Evolutionary conservation across 768 basidiomycete genomes (phyloP), one percentile per base, ranked within the genome.

Genomic region (Paxillus involutus): DNA sequence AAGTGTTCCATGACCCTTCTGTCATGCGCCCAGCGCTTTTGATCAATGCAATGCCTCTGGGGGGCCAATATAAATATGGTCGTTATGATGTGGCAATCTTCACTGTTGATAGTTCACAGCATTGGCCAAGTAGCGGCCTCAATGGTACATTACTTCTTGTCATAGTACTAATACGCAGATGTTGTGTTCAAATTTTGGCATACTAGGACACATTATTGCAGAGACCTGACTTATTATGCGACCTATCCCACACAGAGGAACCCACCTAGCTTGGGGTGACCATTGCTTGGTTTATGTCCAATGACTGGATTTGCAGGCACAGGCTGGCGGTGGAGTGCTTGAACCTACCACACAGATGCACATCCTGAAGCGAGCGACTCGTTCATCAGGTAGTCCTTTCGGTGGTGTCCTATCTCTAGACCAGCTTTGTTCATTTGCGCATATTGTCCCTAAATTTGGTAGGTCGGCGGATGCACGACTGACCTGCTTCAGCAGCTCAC

Each of bases 391-490:
- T 1, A 32, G 45, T 10, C 47, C 47, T n/a, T 47, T 71, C 29
- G 71, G 66, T 9, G 64, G 66, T 30, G 54, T 72, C 12, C 26
- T 72, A 24, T 68, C 65, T n/a, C 17, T 71, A 7, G 26, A 55
- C 30, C 61, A 64, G 44, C 44, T 70, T 12, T 44, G 61, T 8
- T 57, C 53, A 9, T 62, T 62, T 3, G 61, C 58, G 4, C 63
- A 71, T 11, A 21, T 73, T 2, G 53, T 64, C 2, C 66, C 71
- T n/a, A 57, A 56, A 1, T 65, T 72, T 50, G 70, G 67, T 11
- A 45, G 33, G 3, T 58, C 54, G 30, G 70, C 64, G 4, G 56
- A 68, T 41, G 17, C 36, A 3, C 16, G 52, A 17, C 58, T 73
- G 10, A 67, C 55, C 1, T 47, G 49, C 7, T 37, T 47, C 37